Conservation (phyloP, 2,329 filamentous ascomycete genomes). For the Ophiocordyceps camponoti-rufipedis region DNA sequence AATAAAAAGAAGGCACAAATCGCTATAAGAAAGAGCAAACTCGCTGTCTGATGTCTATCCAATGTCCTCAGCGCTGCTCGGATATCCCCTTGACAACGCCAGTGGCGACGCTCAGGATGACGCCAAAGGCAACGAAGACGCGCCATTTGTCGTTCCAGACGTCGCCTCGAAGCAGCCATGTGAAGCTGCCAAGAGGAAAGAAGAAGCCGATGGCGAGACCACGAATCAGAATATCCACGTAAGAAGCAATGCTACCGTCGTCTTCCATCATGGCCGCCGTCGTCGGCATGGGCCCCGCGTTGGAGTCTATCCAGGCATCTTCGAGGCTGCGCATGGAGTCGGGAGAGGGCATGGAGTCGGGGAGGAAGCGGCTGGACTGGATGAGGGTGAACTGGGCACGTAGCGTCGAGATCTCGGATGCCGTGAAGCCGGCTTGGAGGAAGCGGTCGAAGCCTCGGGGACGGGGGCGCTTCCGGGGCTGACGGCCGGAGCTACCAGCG, state of each 20-base stretch:
- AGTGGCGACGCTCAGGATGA: slow-evolving; percentile 62
- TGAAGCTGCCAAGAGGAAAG: slow-evolving; percentile 73
- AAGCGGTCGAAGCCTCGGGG: slow-evolving; percentile 74
- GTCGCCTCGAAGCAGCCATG: slow-evolving; percentile 71
- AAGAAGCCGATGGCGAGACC: slow-evolving; percentile 88
- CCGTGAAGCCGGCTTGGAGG: slow-evolving; percentile 61
- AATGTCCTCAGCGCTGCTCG: slow-evolving; percentile 10
- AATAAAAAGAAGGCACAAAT: not conserved
- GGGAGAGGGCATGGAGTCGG: slow-evolving; percentile 73
- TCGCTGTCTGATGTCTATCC: not conserved
- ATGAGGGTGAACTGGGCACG: slow-evolving; percentile 79
- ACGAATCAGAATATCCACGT: slow-evolving; percentile 68
- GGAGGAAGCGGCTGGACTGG: slow-evolving; percentile 64
- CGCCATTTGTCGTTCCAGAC: slow-evolving; percentile 74
- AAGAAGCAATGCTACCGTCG: slow-evolving; percentile 29
- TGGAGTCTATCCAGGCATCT: slow-evolving; percentile 77
- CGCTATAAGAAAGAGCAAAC: not conserved
- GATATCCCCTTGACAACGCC: slow-evolving; percentile 42
- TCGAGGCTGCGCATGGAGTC: slow-evolving; percentile 61
- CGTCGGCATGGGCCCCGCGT: slow-evolving; percentile 21
- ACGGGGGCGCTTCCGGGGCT: slow-evolving; percentile 12
- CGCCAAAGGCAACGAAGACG: slow-evolving; percentile 71
- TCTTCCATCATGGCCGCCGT: slow-evolving; percentile 21
- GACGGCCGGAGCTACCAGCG: slow-evolving; percentile 34
- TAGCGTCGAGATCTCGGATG: slow-evolving; percentile 66